These are phyloP conservation scores for Chaetomium sp. DNA, from an alignment of 2,329 filamentous ascomycete genomes.

Conservation along the genomic window DNA sequence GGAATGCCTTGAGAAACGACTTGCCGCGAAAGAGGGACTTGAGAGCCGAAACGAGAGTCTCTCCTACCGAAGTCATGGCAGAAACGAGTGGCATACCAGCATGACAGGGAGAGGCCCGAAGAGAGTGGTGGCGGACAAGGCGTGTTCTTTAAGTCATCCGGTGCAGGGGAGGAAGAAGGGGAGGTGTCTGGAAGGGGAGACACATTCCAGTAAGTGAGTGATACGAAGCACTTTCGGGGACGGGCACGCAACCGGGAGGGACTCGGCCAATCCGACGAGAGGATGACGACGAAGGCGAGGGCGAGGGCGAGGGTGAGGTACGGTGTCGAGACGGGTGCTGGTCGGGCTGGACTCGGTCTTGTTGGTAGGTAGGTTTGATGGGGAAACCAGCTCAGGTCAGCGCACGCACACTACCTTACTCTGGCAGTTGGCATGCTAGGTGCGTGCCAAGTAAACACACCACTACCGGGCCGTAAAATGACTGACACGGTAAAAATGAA, in stretches of 20 bases:
- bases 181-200: constrained; percentile 18
- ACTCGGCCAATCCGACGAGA: constrained; percentile 11
- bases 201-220: constrained; percentile 21
- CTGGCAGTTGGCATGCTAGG: constrained; percentile 20
- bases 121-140: constrained; percentile 14
- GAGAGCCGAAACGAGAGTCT: constrained; percentile 57
- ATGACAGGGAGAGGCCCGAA: constrained; percentile 41
- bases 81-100: constrained; percentile 52
- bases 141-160: constrained; percentile 32
- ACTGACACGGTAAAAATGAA: constrained; percentile 35
- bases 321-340: background rate
- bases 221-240: constrained; percentile 18
- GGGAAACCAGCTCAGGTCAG: constrained; percentile 9
- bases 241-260: background rate
- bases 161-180: constrained; percentile 4
- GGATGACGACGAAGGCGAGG: constrained; percentile 5
- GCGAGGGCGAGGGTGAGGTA: background rate
- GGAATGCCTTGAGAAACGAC: constrained; percentile 59
- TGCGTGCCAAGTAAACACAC: constrained; percentile 29
- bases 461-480: constrained; percentile 30
- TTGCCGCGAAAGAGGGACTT: constrained; percentile 62
- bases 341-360: constrained; percentile 9
- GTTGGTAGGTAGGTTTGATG: constrained; percentile 13
- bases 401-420: constrained; percentile 12
- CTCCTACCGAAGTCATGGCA: constrained; percentile 60